These are phyloP conservation scores for Paecilomyces sp. DNA, from an alignment of 2,329 filamentous ascomycete genomes.

Conservation along the genomic window DNA sequence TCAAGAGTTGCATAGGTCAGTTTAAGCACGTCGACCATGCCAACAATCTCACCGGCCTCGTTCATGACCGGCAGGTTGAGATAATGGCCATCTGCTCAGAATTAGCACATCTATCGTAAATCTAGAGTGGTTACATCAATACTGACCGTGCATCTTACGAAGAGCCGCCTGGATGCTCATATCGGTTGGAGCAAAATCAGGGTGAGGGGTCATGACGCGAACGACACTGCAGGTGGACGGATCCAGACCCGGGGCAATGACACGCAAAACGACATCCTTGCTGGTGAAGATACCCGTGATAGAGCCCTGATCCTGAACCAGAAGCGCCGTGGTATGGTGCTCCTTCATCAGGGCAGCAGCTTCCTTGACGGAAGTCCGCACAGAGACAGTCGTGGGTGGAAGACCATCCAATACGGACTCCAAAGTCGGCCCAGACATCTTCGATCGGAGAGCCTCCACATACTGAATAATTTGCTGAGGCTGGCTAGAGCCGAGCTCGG, in stretches of 20 bases:
- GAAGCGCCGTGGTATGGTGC: conserved; percentile 91
- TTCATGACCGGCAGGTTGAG: conserved; percentile 98
- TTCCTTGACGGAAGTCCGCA: conserved; percentile 92
- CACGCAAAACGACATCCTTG: conserved; percentile 96
- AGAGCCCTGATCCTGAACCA: conserved; percentile 92
- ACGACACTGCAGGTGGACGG: conserved; percentile 94
- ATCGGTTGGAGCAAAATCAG: conserved; percentile 95
- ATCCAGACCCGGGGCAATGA: conserved; percentile 93
- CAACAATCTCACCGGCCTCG: conserved; percentile 90
- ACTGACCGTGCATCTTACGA: conserved; percentile 95
- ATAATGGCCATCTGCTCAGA: conserved; percentile 77
- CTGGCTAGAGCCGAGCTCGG: conserved; percentile 89
- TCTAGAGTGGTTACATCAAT: background rate
- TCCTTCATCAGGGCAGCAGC: conserved; percentile 96
- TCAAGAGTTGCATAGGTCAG: conserved; percentile 96
- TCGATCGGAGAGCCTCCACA: conserved; percentile 85
- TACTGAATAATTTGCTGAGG: conserved; percentile 99
- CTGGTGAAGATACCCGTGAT: conserved; percentile 99
- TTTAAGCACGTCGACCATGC: conserved; percentile 98
- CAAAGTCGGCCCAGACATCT: conserved; percentile 96
- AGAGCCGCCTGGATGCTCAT: conserved; percentile 98
- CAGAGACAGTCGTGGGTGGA: conserved; percentile 89
- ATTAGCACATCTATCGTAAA: conserved; percentile 4
- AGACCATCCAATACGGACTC: conserved; percentile 89
- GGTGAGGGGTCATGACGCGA: conserved; percentile 97